Evolutionary conservation across 1,139 yeast genomes (phyloP).

Genomic region (Kurtzmaniella quercitrusa): DNA sequence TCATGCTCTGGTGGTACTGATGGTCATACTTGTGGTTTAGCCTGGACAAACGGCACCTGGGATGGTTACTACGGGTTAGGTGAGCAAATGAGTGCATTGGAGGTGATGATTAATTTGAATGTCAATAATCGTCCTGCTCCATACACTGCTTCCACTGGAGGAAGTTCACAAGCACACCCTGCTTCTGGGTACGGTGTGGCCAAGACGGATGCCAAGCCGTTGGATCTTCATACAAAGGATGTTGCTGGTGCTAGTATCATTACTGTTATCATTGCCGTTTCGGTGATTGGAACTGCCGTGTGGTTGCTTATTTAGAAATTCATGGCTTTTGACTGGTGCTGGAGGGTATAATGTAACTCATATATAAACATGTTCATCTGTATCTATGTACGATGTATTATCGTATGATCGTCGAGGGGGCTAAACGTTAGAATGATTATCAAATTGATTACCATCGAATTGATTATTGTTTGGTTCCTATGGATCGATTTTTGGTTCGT

Average conservation of each 20-base stretch:
- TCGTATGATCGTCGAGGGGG: too few relatives aligned
- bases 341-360: background rate
- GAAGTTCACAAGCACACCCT: constrained; percentile 54
- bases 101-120: constrained; percentile 63
- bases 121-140: constrained; percentile 54
- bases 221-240: constrained; percentile 58
- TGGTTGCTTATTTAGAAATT: constrained; percentile 56
- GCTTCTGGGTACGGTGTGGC: constrained; percentile 53
- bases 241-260: constrained; percentile 87
- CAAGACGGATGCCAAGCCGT: constrained; percentile 35
- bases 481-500: too few relatives aligned
- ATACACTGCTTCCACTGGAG: constrained; percentile 55
- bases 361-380: too few relatives aligned
- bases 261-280: constrained; percentile 68
- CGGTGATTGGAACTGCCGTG: constrained; percentile 59
- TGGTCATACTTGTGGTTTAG: constrained; percentile 84
- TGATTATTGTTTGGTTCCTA: too few relatives aligned
- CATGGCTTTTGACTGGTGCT: background rate
- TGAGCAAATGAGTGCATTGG: constrained; percentile 88
- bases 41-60: constrained; percentile 67
- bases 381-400: too few relatives aligned
- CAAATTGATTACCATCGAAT: too few relatives aligned
- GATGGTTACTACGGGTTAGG: constrained; percentile 87
- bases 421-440: too few relatives aligned
- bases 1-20: constrained; percentile 86